These are phyloP conservation scores for Fusarium poae DNA, from an alignment of 2,329 filamentous ascomycete genomes.

Conservation along the genomic window DNA sequence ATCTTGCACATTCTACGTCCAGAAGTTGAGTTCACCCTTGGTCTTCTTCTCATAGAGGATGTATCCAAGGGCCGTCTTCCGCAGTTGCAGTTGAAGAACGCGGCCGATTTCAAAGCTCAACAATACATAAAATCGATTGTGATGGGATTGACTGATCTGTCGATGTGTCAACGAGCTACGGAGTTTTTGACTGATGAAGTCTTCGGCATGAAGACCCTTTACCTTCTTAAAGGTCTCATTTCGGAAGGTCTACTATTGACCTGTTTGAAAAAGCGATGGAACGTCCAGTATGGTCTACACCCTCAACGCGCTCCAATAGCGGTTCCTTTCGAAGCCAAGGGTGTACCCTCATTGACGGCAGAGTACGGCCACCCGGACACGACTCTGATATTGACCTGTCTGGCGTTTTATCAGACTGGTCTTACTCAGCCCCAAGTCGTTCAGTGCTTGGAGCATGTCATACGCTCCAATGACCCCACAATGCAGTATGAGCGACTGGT, in stretches of 20 bases:
- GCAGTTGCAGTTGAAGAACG: slow-evolving; percentile 25
- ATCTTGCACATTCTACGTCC: slow-evolving; percentile 67
- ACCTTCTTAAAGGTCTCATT: slow-evolving; percentile 73
- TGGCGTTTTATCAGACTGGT: slow-evolving; percentile 76
- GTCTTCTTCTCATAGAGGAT: slow-evolving; percentile 56
- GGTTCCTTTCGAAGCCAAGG: slow-evolving; percentile 76
- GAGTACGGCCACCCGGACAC: slow-evolving; percentile 79
- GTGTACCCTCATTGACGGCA: slow-evolving; percentile 69
- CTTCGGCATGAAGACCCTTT: slow-evolving; percentile 51
- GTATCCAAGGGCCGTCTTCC: slow-evolving; percentile 52
- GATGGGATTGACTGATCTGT: background rate
- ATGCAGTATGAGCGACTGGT: slow-evolving; percentile 67
- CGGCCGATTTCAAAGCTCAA: background rate
- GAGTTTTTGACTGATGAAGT: slow-evolving; percentile 54
- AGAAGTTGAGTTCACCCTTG: slow-evolving; percentile 61
- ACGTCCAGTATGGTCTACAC: slow-evolving; percentile 73
- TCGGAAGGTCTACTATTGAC: slow-evolving; percentile 69
- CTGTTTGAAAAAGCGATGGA: slow-evolving; percentile 73
- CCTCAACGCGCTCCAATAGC: slow-evolving; percentile 69
- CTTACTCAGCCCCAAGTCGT: slow-evolving; percentile 63
- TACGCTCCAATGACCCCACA: slow-evolving; percentile 68
- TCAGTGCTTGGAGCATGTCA: slow-evolving; percentile 63
- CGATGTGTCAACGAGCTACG: background rate
- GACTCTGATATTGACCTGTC: slow-evolving; percentile 72
- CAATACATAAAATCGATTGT: background rate